A percentile compares a stretch with the other conserved stretches of the same genome.
phyloP scores from a whole-genome alignment of 345 rosid genomes.

The Salix viminalis region DNA sequence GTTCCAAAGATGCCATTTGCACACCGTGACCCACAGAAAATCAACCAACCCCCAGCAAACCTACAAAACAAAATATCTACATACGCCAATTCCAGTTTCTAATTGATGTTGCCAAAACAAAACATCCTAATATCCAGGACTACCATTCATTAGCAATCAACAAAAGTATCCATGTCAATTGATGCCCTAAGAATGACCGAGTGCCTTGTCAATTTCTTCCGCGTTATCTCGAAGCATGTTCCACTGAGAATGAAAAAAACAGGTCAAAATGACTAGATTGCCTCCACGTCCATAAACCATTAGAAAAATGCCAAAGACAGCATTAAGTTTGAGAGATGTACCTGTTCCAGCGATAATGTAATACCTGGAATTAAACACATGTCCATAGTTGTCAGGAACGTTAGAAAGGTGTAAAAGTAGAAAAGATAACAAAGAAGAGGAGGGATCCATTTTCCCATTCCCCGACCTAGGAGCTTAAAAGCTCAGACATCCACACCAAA shows the following conservation, averaged over 20 bases:
- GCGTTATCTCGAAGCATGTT: slow-evolving; percentile 50
- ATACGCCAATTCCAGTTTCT: neutral
- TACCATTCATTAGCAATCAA: neutral
- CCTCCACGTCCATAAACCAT: neutral
- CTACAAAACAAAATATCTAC: neutral
- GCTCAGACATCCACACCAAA: no score
- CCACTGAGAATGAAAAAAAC: slow-evolving; percentile 47
- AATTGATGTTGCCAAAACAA: neutral
- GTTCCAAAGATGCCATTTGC: neutral
- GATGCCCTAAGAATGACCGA: slow-evolving; percentile 36
- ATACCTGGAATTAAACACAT: slow-evolving; percentile 48
- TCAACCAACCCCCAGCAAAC: neutral
- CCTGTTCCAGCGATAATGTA: slow-evolving; percentile 81
- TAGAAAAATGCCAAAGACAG: no score
- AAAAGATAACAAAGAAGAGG: neutral
- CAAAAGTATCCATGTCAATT: neutral
- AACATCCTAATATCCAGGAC: neutral
- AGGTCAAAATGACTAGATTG: neutral
- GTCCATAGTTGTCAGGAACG: neutral
- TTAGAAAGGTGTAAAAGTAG: neutral
- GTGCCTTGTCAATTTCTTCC: slow-evolving; percentile 62
- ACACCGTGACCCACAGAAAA: neutral
- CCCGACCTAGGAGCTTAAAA: neutral
- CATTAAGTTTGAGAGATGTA: slow-evolving; percentile 22
- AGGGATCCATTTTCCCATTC: neutral